Conservation (phyloP, 1,284 basidiomycete species). For the Leccinum subrobustum region DNA sequence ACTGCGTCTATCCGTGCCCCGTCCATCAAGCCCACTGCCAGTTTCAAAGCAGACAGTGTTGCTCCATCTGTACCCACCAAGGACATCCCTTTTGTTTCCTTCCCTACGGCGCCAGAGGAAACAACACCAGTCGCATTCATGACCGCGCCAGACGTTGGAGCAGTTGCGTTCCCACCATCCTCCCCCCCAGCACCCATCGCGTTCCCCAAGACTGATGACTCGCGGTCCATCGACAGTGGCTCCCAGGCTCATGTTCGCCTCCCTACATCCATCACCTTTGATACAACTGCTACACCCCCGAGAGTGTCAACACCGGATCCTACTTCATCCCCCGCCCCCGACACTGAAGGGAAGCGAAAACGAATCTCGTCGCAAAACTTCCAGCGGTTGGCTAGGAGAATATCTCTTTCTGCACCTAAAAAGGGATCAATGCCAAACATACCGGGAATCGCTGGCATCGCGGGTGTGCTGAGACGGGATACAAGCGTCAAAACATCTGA, state of each 20-base stretch:
- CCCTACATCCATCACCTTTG: conserved; percentile 47
- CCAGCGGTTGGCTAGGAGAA: conserved; percentile 70
- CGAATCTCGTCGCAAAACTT: conserved; percentile 81
- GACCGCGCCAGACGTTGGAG: conserved; percentile 6
- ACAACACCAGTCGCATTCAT: conserved; percentile 15
- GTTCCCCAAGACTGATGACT: conserved; percentile 43
- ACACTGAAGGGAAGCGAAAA: conserved; percentile 71
- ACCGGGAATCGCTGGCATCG: conserved; percentile 38
- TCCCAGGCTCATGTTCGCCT: conserved; percentile 30
- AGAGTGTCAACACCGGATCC: conserved; percentile 66
- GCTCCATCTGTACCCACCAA: conserved; percentile 31
- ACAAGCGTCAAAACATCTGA: too few relatives aligned
- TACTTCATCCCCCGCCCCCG: conserved; percentile 58
- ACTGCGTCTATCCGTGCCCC: too few relatives aligned
- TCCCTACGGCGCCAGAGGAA: conserved; percentile 19
- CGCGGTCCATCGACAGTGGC: conserved; percentile 29
- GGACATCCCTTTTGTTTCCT: conserved; percentile 15
- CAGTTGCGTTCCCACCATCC: conserved; percentile 30
- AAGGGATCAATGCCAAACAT: conserved; percentile 53
- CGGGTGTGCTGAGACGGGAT: conserved; percentile 21
- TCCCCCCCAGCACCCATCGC: conserved; percentile 34
- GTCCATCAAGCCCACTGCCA: conserved; percentile 13
- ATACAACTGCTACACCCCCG: conserved; percentile 41
- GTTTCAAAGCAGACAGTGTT: conserved; percentile 24
- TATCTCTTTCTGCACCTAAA: conserved; percentile 64